phyloP scores from a whole-genome alignment of 129 eudicot genomes.

The Centaurea solstitialis region DNA sequence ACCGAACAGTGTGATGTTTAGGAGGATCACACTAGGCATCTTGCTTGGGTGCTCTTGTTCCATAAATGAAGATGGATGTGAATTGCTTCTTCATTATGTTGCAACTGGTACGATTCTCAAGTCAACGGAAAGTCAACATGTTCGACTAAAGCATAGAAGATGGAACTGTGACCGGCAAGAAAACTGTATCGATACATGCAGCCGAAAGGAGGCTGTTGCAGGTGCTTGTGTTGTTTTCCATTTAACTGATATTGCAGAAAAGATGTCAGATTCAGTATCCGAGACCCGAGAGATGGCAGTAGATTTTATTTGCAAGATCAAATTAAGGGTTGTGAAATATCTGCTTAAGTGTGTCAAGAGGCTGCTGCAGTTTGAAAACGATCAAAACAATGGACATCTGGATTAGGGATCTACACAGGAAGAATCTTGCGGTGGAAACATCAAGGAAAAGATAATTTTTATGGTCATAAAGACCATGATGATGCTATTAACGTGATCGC shows the following conservation, averaged over 20 bases:
- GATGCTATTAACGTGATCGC: slow-evolving; percentile 37
- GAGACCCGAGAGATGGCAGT: slow-evolving; percentile 46
- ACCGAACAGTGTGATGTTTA: slow-evolving; percentile 38
- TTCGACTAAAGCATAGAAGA: slow-evolving; percentile 34
- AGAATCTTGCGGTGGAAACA: slow-evolving; percentile 57
- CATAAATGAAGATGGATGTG: slow-evolving; percentile 49
- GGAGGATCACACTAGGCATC: slow-evolving; percentile 66
- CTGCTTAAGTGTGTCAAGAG: slow-evolving; percentile 56
- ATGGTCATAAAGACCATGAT: slow-evolving; percentile 47
- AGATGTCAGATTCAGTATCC: slow-evolving; percentile 44
- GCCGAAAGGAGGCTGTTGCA: slow-evolving; percentile 49
- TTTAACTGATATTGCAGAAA: slow-evolving; percentile 54
- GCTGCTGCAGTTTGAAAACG: slow-evolving; percentile 36
- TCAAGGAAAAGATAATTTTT: slow-evolving; percentile 55
- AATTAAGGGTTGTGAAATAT: slow-evolving; percentile 47
- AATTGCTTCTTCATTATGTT: slow-evolving; percentile 67
- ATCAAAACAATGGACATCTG: slow-evolving; percentile 28
- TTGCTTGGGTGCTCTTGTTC: slow-evolving; percentile 44
- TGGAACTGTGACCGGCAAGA: slow-evolving; percentile 16
- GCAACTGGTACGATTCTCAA: slow-evolving; percentile 52
- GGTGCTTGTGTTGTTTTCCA: slow-evolving; percentile 64
- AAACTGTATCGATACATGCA: slow-evolving; percentile 28
- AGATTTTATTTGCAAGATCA: slow-evolving; percentile 47
- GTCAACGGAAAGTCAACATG: slow-evolving; percentile 24
- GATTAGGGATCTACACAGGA: slow-evolving; percentile 46